Percentiles rank a stretch among this genome's conserved stretches.
Evolutionary conservation across 257 asterid species (phyloP).

Genomic region (Mitragyna speciosa): DNA sequence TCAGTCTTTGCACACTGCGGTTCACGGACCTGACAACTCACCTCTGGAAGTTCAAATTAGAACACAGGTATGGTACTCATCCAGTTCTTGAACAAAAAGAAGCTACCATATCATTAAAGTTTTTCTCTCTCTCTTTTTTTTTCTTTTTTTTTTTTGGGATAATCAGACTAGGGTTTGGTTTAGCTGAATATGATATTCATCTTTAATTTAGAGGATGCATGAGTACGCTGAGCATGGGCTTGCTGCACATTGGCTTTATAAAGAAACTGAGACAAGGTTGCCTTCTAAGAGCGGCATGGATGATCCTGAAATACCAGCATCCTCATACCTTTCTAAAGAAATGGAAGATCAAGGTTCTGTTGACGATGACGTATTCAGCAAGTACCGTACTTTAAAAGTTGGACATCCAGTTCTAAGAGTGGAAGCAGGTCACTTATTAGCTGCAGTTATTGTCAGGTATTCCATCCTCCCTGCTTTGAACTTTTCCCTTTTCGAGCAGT

Average conservation of each 20-base stretch:
- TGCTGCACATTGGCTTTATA: slow-evolving; percentile 99
- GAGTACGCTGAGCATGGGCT: slow-evolving; percentile 96
- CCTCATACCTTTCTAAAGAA: slow-evolving; percentile 52
- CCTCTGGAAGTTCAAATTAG: slow-evolving; percentile 95
- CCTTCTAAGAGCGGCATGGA: slow-evolving; percentile 45
- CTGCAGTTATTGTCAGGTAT: slow-evolving; percentile 92
- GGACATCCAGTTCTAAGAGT: slow-evolving; percentile 98
- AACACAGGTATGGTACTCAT: slow-evolving; percentile 59
- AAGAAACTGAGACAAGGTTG: slow-evolving; percentile 68
- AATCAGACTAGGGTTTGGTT: slow-evolving; percentile 6
- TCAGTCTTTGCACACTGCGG: slow-evolving; percentile 95
- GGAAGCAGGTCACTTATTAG: slow-evolving; percentile 89
- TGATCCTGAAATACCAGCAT: slow-evolving; percentile 43
- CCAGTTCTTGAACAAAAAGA: neutral
- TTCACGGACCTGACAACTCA: slow-evolving; percentile 86
- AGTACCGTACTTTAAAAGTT: slow-evolving; percentile 66
- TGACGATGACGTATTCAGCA: slow-evolving; percentile 43
- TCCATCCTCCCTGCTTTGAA: slow-evolving; percentile 15
- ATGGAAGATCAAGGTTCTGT: slow-evolving; percentile 54
- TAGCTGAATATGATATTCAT: slow-evolving; percentile 12
- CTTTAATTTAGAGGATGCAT: slow-evolving; percentile 73
- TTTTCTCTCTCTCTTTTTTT: neutral
- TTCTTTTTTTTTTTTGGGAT: no score
- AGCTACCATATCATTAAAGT: neutral
- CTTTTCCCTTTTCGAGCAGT: slow-evolving; percentile 21